Base-by-base conservation (phyloP, 192 early-diverging fungal genomes). In the Coemansia sp. region DNA sequence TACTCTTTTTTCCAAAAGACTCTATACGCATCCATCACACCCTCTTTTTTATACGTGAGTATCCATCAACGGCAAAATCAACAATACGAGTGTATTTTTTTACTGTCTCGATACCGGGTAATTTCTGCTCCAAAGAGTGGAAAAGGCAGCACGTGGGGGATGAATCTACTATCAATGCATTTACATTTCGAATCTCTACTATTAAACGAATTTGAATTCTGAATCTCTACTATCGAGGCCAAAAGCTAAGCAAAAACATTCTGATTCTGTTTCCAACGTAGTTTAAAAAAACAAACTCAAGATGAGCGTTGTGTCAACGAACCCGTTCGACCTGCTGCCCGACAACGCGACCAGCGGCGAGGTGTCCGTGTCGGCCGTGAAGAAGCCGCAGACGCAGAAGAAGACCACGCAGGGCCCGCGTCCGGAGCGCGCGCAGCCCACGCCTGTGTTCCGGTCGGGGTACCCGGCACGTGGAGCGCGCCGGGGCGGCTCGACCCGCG, bases 281-380 rank as follows among this genome's bases (percentile, higher is more conserved):
- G 14, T 9, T 31, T 23, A 35, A 14, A 51, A 9, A 43, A 55
- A 44, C 44, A 33, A 60, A 46, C 56, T 47, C 44, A 33, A 60
- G 58, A 62, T 47, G 69, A 83, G 82, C 66, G 76, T 85, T 61
- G 80, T 76, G 57, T 87, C 87, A 58, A 72, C 83, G 59, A 88
- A 87, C 78, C 79, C 76, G 62, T 92, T 88, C 62, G 83, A 84
- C 45, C 81, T 89, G 74, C 77, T 89, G 67, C 73, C 79, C 69
- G 84, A 88, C 61, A 81, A 84, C 60, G 84, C 74, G 19, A 76
- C 72, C 52, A 62, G 69, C 31, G 71, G 79, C 50, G 70, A 63
- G 23, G 57, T 61, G 66, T 40, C 35, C 11, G 31, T 50, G 58
- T 22, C 21, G 24, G 21, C n/a, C 44, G 14, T 38, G 31, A 28